These are phyloP conservation scores for Tulasnella sp. DNA, from an alignment of 768 basidiomycete species.

Conservation along the genomic window DNA sequence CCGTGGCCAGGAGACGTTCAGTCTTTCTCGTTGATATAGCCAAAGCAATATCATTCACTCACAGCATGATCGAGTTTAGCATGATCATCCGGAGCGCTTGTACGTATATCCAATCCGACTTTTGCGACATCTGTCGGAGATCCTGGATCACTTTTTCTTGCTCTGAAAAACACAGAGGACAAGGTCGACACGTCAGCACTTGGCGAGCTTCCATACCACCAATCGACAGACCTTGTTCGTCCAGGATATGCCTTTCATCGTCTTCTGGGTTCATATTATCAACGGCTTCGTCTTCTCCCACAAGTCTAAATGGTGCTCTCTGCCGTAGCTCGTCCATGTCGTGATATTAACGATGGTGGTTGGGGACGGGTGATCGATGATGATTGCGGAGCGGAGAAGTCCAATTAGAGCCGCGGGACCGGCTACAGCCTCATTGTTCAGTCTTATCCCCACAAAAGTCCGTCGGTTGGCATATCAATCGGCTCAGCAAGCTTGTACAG, in stretches of 20 bases:
- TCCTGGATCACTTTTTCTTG: slow-evolving; percentile 1
- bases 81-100: slow-evolving; percentile 6
- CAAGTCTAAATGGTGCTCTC: slow-evolving; percentile 2
- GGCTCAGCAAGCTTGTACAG: too few species aligned
- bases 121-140: not conserved
- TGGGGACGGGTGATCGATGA: too few species aligned
- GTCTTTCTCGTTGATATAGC: not conserved
- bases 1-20: too few species aligned
- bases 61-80: slow-evolving; percentile 4
- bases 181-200: not conserved
- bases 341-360: too few species aligned
- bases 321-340: slow-evolving; percentile 1
- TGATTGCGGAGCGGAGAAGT: too few species aligned
- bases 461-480: too few species aligned
- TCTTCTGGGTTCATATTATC: slow-evolving; percentile 8
- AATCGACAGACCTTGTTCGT: slow-evolving; percentile 11
- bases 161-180: not conserved
- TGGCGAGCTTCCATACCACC: not conserved
- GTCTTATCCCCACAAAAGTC: too few species aligned
- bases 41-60: not conserved
- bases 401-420: too few species aligned
- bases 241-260: slow-evolving; percentile 9
- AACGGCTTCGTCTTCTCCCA: not conserved
- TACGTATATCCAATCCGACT: slow-evolving; percentile 1
- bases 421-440: too few species aligned